Conservation (phyloP, 176 grass and related monocot genomes). For the Oryza officinalis region DNA sequence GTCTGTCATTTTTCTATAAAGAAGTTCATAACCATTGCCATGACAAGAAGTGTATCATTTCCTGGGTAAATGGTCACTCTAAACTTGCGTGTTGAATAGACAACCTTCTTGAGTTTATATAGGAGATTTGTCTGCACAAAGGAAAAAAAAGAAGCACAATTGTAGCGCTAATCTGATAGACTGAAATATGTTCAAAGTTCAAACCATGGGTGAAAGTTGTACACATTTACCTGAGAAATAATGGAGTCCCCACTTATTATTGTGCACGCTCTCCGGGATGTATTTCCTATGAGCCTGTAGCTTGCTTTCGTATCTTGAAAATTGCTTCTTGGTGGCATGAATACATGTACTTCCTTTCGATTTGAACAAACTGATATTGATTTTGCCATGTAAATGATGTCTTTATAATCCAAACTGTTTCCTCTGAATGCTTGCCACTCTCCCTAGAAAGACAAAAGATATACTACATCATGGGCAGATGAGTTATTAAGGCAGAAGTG, state of each 20-base stretch:
- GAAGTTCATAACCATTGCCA: conserved; percentile 78
- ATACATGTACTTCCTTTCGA: conserved; percentile 60
- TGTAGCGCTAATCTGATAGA: conserved; percentile 8
- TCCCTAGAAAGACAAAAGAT: conserved; percentile 48
- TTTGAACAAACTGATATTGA: conserved; percentile 50
- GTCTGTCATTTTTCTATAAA: conserved; percentile 47
- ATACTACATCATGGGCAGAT: background rate
- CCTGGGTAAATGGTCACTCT: conserved; percentile 85
- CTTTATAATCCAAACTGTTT: conserved; percentile 50
- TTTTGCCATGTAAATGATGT: conserved; percentile 57
- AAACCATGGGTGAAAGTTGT: background rate
- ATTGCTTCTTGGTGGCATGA: conserved; percentile 47
- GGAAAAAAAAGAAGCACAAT: background rate
- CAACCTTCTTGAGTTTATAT: conserved; percentile 78
- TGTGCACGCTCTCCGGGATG: conserved; percentile 76
- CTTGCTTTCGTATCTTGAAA: conserved; percentile 52
- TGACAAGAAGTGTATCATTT: conserved; percentile 72
- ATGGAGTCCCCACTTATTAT: conserved; percentile 69
- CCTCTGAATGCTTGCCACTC: conserved; percentile 77
- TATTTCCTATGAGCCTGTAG: conserved; percentile 70
- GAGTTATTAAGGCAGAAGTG: background rate
- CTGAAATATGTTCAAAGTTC: background rate
- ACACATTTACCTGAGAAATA: conserved; percentile 71
- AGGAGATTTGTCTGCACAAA: conserved; percentile 78
- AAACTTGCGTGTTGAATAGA: conserved; percentile 84